Base-by-base conservation (phyloP, 352 stramenopile genomes). In the Aphanomyces stellatus region DNA sequence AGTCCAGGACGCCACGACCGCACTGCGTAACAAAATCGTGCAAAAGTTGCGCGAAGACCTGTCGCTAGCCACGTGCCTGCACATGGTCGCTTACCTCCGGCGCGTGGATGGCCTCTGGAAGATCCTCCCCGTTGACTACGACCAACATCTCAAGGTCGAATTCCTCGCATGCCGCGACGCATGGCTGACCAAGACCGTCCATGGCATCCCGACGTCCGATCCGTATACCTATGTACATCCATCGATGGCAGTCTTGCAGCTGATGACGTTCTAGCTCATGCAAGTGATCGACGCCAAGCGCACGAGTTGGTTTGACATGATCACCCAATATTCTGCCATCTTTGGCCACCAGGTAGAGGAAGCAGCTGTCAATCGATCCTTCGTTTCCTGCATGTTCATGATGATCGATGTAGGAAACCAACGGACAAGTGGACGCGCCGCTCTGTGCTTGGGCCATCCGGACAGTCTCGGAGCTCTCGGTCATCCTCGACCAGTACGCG, bases 321-420 rank as follows among this genome's bases (percentile, higher is more conserved):
- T 96, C 56, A 96, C 87, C 7, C 88, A 96, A 64, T 96, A 95
- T 72, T 93, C 85, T 48, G 88, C 88, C 8, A 96, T 96, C 63
- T 96, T 96, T 53, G 86, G 86, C 19, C 90, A 77, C 56, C 79
- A 91, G 71, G 81, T 88, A 17, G 22, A n/a, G n/a, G n/a, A n/a
- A n/a, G n/a, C n/a, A n/a, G n/a, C n/a, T n/a, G n/a, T n/a, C n/a
- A n/a, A n/a, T n/a, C n/a, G n/a, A n/a, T n/a, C n/a, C n/a, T n/a
- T n/a, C n/a, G n/a, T n/a, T n/a, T n/a, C 8, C 31, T 62, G 31
- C 31, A 46, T 2, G n/a, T n/a, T n/a, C n/a, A n/a, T n/a, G n/a
- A n/a, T n/a, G n/a, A n/a, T 51, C 27, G 41, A 19, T 19, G 30
- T 56, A 74, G 75, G 88, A 87, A 69, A 72, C 91, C 10, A 73